These are phyloP conservation scores for Kwoniella europaea DNA, from an alignment of 768 basidiomycete species.

Conservation along the genomic window DNA sequence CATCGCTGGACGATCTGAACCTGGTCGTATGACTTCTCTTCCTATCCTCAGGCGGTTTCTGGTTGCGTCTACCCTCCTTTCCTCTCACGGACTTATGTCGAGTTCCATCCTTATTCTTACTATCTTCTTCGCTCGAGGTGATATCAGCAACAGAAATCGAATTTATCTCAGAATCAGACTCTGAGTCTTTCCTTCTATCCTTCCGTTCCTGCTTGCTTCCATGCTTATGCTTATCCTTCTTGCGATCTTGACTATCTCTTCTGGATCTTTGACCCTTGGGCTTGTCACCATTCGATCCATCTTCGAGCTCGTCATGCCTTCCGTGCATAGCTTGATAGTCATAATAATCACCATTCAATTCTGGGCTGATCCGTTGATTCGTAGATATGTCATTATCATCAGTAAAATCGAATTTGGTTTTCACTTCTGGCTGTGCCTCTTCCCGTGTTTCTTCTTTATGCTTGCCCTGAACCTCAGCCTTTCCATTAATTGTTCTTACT, in stretches of 20 bases:
- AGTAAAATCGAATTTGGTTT: neutral
- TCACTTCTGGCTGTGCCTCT: neutral
- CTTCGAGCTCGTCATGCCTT: neutral
- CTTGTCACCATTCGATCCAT: neutral
- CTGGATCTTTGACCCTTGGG: neutral
- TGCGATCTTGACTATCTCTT: neutral
- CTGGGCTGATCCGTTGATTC: neutral
- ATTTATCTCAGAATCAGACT: neutral
- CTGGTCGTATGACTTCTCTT: neutral
- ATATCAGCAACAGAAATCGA: too few species aligned
- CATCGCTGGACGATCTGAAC: neutral
- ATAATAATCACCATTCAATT: constrained; percentile 1
- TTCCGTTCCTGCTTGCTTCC: neutral
- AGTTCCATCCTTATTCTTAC: too few species aligned
- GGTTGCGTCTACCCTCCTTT: neutral
- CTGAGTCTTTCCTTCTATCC: neutral
- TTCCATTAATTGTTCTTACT: too few species aligned
- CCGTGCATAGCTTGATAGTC: neutral
- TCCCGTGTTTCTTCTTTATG: neutral
- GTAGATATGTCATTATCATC: neutral
- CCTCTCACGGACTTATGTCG: too few species aligned
- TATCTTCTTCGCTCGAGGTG: too few species aligned
- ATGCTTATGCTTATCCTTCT: neutral
- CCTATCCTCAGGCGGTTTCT: neutral
- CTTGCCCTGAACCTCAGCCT: too few species aligned